phyloP scores from a whole-genome alignment of 2,329 filamentous ascomycete species.

The Xylariomycetidae sp. region DNA sequence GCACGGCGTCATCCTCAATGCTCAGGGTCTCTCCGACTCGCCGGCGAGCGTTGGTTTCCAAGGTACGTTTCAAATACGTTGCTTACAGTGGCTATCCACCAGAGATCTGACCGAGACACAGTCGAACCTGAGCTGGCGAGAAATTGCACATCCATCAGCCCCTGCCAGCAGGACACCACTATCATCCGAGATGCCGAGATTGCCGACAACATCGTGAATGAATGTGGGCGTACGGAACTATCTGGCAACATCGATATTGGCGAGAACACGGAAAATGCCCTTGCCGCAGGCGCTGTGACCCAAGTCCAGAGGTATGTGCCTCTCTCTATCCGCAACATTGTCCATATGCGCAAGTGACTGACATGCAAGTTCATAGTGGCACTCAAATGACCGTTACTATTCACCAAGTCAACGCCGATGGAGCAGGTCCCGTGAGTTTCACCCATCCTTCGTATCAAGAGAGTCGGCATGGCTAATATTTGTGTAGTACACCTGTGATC shows the following conservation, averaged over 20 bases:
- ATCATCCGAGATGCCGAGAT: conserved; percentile 59
- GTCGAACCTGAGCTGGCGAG: conserved; percentile 52
- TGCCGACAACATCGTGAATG: conserved; percentile 46
- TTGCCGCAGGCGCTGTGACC: conserved; percentile 42
- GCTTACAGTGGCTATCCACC: no score
- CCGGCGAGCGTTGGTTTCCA: conserved; percentile 46
- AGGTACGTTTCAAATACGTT: no score
- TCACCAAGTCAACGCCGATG: conserved; percentile 50
- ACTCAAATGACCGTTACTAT: conserved; percentile 41
- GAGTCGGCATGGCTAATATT: no score
- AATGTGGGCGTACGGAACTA: conserved; percentile 59
- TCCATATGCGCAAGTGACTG: no score
- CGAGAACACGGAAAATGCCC: conserved; percentile 48
- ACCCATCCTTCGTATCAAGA: no score
- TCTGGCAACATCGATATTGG: conserved; percentile 58
- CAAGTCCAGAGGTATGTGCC: conserved; percentile 43
- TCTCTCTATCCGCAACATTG: no score
- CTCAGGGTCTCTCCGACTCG: conserved; percentile 40
- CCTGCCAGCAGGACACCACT: conserved; percentile 62
- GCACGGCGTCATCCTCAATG: conserved; percentile 44
- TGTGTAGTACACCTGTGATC: conserved; percentile 50
- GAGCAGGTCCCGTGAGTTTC: conserved; percentile 50
- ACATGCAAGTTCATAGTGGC: no score
- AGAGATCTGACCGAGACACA: no score
- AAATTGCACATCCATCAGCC: conserved; percentile 59